Conservation (phyloP, 176 grass and related monocot species). For the Eleusine indica region DNA sequence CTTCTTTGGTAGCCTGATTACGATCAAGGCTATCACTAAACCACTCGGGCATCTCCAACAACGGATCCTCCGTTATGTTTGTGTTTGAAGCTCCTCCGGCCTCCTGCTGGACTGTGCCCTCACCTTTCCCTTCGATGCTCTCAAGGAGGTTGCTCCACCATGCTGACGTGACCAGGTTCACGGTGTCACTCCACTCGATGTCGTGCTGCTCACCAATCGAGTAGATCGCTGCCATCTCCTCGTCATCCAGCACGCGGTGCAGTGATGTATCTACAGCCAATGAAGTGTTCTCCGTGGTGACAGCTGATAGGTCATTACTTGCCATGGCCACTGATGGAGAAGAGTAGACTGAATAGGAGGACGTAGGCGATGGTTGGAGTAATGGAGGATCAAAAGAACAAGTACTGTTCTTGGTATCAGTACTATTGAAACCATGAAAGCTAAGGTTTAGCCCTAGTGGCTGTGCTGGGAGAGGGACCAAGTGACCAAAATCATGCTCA, state of each 20-base stretch:
- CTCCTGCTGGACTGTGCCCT: slow-evolving; percentile 4
- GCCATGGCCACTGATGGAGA: slow-evolving; percentile 37
- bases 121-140: slow-evolving; percentile 54
- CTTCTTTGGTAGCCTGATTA: slow-evolving; percentile 12
- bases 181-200: slow-evolving; percentile 86
- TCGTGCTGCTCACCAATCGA: slow-evolving; percentile 78
- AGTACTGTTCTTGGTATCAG: slow-evolving; percentile 24
- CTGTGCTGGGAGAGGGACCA: slow-evolving; percentile 61
- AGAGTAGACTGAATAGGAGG: slow-evolving; percentile 67
- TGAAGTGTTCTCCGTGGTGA: slow-evolving; percentile 42
- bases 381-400: slow-evolving; percentile 39
- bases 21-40: slow-evolving; percentile 15
- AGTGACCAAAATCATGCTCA: slow-evolving; percentile 45
- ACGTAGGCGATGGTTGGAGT: slow-evolving; percentile 56
- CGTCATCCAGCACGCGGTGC: slow-evolving; percentile 72
- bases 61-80: background rate
- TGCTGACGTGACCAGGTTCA: slow-evolving; percentile 78
- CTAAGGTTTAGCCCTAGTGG: slow-evolving; percentile 84
- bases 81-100: background rate
- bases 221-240: slow-evolving; percentile 82
- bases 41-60: slow-evolving; percentile 4
- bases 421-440: slow-evolving; percentile 66
- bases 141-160: slow-evolving; percentile 94
- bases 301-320: slow-evolving; percentile 24
- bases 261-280: slow-evolving; percentile 33